These are phyloP conservation scores for Hygrophorus pudorinus DNA, from an alignment of 768 basidiomycete species.

Conservation along the genomic window DNA sequence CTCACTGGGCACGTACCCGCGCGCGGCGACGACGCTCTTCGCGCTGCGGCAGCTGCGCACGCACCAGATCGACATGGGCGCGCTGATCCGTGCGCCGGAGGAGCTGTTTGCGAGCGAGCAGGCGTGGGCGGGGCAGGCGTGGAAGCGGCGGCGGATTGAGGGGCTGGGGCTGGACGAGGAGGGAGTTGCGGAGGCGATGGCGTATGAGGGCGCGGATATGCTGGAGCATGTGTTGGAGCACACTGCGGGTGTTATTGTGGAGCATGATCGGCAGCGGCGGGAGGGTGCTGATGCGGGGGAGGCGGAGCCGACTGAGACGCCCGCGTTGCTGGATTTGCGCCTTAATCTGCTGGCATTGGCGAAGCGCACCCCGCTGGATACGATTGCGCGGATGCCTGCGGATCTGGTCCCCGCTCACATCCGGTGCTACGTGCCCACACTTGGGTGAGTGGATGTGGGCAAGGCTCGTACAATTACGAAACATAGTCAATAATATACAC, in stretches of 20 bases:
- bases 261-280: slow-evolving; percentile 26
- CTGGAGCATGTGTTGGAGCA: slow-evolving; percentile 48
- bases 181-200: background rate
- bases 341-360: slow-evolving; percentile 70
- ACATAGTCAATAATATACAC: too few relatives aligned
- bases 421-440: slow-evolving; percentile 51
- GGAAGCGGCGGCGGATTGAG: slow-evolving; percentile 20
- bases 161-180: slow-evolving; percentile 3
- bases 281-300: slow-evolving; percentile 7
- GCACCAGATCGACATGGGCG: slow-evolving; percentile 45
- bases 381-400: slow-evolving; percentile 51
- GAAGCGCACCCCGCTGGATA: slow-evolving; percentile 68
- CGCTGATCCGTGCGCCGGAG: slow-evolving; percentile 34
- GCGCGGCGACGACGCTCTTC: slow-evolving; percentile 28
- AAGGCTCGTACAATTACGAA: too few relatives aligned
- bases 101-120: slow-evolving; percentile 42
- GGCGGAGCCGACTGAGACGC: slow-evolving; percentile 29
- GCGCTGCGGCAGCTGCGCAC: slow-evolving; percentile 30
- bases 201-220: slow-evolving; percentile 33
- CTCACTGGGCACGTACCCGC: slow-evolving; percentile 33
- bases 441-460: too few relatives aligned
- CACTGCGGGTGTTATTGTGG: slow-evolving; percentile 41
- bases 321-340: slow-evolving; percentile 45
- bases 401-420: slow-evolving; percentile 61
- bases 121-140: slow-evolving; percentile 38